Conservation (phyloP, 805 yeast species). For the Lachancea dasiensis region DNA sequence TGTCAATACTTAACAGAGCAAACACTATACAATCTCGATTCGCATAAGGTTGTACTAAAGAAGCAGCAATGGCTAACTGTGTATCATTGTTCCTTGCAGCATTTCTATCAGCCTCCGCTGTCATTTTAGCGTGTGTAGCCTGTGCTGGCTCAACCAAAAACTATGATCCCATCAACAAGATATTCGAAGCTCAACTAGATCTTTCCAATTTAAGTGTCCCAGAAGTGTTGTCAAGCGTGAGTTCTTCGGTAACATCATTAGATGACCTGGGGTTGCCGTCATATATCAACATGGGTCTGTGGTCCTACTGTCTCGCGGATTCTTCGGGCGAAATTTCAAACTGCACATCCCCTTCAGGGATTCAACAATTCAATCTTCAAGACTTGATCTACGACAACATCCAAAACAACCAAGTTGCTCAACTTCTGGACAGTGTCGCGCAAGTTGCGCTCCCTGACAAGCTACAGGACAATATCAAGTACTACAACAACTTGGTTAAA, state of each 20-base stretch:
- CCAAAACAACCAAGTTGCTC: constrained; percentile 22
- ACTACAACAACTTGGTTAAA: constrained; percentile 43
- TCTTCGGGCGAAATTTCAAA: constrained; percentile 14
- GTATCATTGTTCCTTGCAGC: constrained; percentile 19
- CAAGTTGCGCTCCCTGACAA: constrained; percentile 48
- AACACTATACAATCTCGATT: too few species aligned
- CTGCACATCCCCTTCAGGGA: constrained; percentile 29
- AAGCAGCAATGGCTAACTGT: constrained; percentile 23
- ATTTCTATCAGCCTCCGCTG: constrained; percentile 37
- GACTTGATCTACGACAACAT: constrained; percentile 23
- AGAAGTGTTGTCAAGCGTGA: constrained; percentile 12
- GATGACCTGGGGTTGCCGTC: constrained; percentile 37
- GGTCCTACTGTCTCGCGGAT: constrained; percentile 57
- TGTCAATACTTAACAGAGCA: too few species aligned
- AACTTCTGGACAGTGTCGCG: constrained; percentile 19
- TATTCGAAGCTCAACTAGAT: constrained; percentile 46
- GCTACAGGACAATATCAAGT: constrained; percentile 40
- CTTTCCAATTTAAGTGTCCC: constrained; percentile 30
- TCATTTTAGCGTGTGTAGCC: constrained; percentile 44
- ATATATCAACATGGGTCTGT: constrained; percentile 49
- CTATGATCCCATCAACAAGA: constrained; percentile 37
- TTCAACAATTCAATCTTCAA: constrained; percentile 26
- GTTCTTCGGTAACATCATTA: constrained; percentile 13
- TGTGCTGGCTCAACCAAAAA: constrained; percentile 47
- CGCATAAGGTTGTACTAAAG: too few species aligned